Percentiles rank a stretch among this genome's conserved stretches.
phyloP scores from a whole-genome alignment of 805 yeast genomes.

The Debaryomyces prosopidis region DNA sequence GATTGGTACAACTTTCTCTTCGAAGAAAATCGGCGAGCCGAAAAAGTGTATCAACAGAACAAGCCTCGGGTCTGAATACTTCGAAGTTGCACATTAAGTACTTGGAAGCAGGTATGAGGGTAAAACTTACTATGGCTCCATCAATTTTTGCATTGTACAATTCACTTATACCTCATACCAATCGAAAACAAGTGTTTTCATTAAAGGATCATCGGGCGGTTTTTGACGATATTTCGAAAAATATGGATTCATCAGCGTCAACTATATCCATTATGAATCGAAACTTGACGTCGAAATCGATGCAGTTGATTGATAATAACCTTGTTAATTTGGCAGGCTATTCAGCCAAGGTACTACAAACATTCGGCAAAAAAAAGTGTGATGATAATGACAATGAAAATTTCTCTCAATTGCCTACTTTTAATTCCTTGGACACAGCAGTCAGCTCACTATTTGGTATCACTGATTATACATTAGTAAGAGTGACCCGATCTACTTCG shows the following conservation, averaged over 20 bases:
- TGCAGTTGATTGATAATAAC: constrained; percentile 39
- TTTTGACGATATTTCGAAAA: not conserved
- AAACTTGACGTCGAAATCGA: constrained; percentile 21
- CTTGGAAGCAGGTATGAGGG: constrained; percentile 51
- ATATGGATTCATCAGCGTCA: constrained; percentile 4
- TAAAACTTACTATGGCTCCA: constrained; percentile 48
- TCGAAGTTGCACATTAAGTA: constrained; percentile 43
- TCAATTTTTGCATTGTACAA: constrained; percentile 45
- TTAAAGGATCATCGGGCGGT: constrained; percentile 8
- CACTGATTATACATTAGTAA: constrained; percentile 44
- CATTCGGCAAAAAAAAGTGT: constrained; percentile 19
- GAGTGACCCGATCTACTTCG: constrained; percentile 58
- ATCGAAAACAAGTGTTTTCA: constrained; percentile 18
- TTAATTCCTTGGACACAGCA: constrained; percentile 48
- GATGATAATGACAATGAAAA: not conserved
- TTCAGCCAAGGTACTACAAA: constrained; percentile 37
- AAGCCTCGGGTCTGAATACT: not conserved
- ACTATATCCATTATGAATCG: constrained; percentile 4
- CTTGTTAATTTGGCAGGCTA: constrained; percentile 37
- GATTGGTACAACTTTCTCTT: constrained; percentile 7
- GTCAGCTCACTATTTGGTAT: constrained; percentile 42
- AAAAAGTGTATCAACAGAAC: not conserved
- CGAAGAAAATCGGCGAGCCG: constrained; percentile 5
- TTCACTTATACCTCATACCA: constrained; percentile 37
- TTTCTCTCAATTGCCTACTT: constrained; percentile 22